Base-by-base conservation (phyloP, 352 stramenopile genomes). In the Phytophthora citrophthora region DNA sequence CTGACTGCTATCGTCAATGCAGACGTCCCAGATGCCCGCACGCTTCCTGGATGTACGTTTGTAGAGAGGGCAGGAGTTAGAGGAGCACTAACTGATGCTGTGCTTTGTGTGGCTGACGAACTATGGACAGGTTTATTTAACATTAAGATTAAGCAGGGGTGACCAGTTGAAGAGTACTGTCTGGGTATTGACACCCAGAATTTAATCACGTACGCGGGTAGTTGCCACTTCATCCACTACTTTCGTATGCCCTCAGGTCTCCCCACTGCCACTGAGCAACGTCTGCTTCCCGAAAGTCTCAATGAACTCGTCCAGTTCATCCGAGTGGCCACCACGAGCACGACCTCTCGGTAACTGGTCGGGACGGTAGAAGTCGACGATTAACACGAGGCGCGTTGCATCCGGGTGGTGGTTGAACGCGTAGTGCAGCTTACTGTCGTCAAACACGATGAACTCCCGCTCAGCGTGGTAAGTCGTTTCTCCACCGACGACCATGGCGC, bases 1-100 rank as follows among this genome's bases (percentile, higher is more conserved):
- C 93, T 99, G 72, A 91, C 83, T 7, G 90, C 92, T 36, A 97
- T 98, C 44, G 96, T 99, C 36, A 98, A 96, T 68, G 95, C 96
- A 1, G 96, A 99, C 77, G 77, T 97, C 61, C 92, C 92, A 54
- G 91, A 99, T 72, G 80, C 95, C 60, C 91, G 88, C 59, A 91
- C 72, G 9, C 75, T 98, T 61, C 91, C 95, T 50, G 93, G 89
- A 75, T 98, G 95, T 94, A 87, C 64, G 85, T 90, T 32, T 50
- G n/a, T 27, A 40, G 54, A 13, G 9, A 34, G 29, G 10, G n/a
- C 5, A 1, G 2, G 34, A 34, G 9, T 31, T 13, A 29, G 46
- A 39, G 18, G 38, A 54, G 20, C 3, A 60, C 34, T 55, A 7
- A 51, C 24, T 34, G 45, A 15, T 52, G 43, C 26, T 38, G 31